Percentiles rank a stretch among this genome's conserved stretches.
Evolutionary conservation across 78 protist genomes (phyloP).

Genomic region (Ministeria vibrans): DNA sequence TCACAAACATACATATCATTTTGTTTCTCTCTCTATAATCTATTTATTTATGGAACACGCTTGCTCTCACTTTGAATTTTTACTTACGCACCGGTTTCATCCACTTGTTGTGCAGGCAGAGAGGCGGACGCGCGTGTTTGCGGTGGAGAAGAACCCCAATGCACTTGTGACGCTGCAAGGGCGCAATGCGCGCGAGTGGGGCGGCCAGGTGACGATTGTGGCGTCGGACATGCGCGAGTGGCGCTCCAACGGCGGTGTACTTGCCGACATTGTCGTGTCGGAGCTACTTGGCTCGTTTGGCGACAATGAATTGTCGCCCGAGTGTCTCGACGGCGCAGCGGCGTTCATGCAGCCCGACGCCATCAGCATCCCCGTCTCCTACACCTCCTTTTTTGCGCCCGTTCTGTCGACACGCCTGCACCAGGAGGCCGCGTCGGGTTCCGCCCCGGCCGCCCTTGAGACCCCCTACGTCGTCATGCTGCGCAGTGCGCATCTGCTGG

Average conservation of each 20-base stretch:
- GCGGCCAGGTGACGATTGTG: conserved; percentile 21
- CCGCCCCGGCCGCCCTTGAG: conserved; percentile 50
- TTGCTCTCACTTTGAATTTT: too few species aligned
- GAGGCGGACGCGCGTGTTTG: conserved; percentile 47
- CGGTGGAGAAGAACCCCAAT: conserved; percentile 96
- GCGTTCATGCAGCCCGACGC: conserved; percentile 54
- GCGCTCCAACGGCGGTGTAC: background rate
- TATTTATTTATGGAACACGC: too few species aligned
- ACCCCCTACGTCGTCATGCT: conserved; percentile 90
- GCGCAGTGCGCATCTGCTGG: background rate
- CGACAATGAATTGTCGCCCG: conserved; percentile 99
- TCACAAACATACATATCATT: too few species aligned
- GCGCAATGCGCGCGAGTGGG: background rate
- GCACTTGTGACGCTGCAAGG: conserved; percentile 80
- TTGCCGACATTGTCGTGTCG: conserved; percentile 62
- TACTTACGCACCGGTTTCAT: too few species aligned
- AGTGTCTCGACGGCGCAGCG: conserved; percentile 96
- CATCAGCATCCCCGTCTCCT: conserved; percentile 77
- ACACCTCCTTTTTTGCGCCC: conserved; percentile 78
- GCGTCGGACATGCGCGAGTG: conserved; percentile 62
- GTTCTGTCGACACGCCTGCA: conserved; percentile 44
- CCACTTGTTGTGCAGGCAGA: conserved; percentile 22
- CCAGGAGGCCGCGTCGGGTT: conserved; percentile 44
- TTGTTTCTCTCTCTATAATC: too few species aligned
- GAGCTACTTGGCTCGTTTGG: conserved; percentile 96